These are phyloP conservation scores for Hericium coralloides DNA, from an alignment of 768 basidiomycete genomes.

Conservation along the genomic window DNA sequence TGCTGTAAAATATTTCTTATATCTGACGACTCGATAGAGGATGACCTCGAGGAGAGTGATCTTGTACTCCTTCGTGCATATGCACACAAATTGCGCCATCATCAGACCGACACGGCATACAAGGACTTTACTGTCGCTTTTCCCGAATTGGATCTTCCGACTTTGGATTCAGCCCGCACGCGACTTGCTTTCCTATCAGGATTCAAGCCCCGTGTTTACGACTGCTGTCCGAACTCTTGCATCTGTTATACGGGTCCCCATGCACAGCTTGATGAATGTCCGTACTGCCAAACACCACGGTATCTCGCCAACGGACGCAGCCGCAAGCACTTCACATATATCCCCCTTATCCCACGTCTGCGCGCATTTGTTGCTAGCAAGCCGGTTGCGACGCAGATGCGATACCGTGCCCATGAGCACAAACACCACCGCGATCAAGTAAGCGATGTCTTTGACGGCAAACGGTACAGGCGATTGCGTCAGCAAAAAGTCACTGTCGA, in stretches of 20 bases:
- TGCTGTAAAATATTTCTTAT: too few species aligned
- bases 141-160: conserved; percentile 12
- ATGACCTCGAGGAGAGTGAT: too few species aligned
- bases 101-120: conserved; percentile 20
- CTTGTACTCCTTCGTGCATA: conserved; percentile 24
- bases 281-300: conserved; percentile 25
- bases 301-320: conserved; percentile 16
- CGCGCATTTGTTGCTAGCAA: conserved; percentile 17
- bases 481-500: conserved; percentile 19
- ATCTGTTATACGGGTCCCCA: conserved; percentile 27
- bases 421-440: conserved; percentile 13
- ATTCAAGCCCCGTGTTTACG: conserved; percentile 24
- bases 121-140: conserved; percentile 18
- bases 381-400: conserved; percentile 16
- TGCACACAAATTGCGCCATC: conserved; percentile 21
- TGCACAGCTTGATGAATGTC: conserved; percentile 22
- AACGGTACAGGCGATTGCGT: conserved; percentile 21
- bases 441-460: conserved; percentile 29
- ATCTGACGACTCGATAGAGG: too few species aligned
- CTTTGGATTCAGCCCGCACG: conserved; percentile 14
- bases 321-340: conserved; percentile 23
- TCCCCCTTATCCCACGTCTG: conserved; percentile 32
- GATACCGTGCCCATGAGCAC: conserved; percentile 22
- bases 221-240: conserved; percentile 38
- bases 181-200: conserved; percentile 23